Evolutionary conservation across 176 grass and related monocot genomes (phyloP), one percentile per base, ranked within the genome.

Genomic region (Oryza australiensis): DNA sequence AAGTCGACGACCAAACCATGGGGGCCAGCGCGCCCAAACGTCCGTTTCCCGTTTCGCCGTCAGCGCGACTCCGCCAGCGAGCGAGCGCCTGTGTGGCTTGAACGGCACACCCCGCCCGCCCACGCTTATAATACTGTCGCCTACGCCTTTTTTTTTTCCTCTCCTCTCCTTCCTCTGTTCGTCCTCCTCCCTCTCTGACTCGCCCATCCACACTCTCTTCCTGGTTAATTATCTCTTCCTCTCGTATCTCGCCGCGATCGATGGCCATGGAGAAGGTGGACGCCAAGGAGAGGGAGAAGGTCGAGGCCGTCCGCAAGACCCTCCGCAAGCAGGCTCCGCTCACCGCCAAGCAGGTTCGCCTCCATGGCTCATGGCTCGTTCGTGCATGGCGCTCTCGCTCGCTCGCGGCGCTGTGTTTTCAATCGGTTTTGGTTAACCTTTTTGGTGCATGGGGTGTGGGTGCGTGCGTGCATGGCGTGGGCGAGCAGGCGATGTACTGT

Each of bases 271-370:
- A 96, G 74, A 95, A 88, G 93, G 90, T 80, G 87, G 87, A 92
- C 26, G 45, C 28, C 69, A 90, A 84, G 88, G 89, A 89, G 42
- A 88, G 91, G 83, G 97, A 96, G 74, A 79, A 87, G 55, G 87
- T 94, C 80, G 93, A 99, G 65, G 62, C 93, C 66, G 87, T 96
- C 51, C 93, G 92, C 59, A 92, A 99, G 80, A 73, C 83, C 15
- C 59, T 99, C 62, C 88, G 85, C 70, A 99, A 99, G 88, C 97
- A 96, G 81, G 91, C 87, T 75, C 91, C 93, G 2, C 85, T 99
- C 57, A 87, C 91, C 43, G 48, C 89, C 46, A 99, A 99, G 82
- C 93, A 99, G 89, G 97, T 98, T 22, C 33, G 7, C 13, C 38
- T 46, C 43, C 12, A 35, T 46, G 10, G 12, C 43, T 14, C 76